Conservation (phyloP, 2,329 filamentous ascomycete genomes). For the Colletotrichum spinosum region DNA sequence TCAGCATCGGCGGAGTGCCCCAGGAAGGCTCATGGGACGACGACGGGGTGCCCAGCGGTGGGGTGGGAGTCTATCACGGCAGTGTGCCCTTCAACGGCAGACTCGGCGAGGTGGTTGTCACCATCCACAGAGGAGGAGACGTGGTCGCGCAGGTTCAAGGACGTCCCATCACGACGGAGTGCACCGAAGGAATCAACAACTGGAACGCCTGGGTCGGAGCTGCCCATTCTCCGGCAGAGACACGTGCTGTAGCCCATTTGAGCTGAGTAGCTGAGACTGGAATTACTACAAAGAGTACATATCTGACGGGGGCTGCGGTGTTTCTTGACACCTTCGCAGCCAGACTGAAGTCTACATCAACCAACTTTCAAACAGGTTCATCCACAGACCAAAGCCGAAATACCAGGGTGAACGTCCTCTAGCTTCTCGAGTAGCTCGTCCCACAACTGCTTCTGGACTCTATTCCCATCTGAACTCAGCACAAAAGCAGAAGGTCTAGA, state of each 20-base stretch:
- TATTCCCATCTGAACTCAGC: constrained; percentile 49
- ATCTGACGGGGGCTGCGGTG: too few species aligned
- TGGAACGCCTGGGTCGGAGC: constrained; percentile 38
- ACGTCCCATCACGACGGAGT: constrained; percentile 28
- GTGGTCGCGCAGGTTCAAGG: constrained; percentile 29
- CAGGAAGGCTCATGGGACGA: constrained; percentile 39
- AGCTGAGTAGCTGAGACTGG: not conserved
- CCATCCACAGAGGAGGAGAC: constrained; percentile 17
- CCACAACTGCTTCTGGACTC: constrained; percentile 51
- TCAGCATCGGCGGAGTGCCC: constrained; percentile 44
- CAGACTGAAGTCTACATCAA: too few species aligned
- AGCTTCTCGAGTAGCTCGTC: constrained; percentile 55
- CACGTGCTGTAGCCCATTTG: constrained; percentile 24
- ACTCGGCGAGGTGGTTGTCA: constrained; percentile 42
- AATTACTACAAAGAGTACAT: not conserved
- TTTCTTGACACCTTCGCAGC: too few species aligned
- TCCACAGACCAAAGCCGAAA: constrained; percentile 35
- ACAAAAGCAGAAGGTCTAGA: constrained; percentile 44
- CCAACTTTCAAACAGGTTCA: too few species aligned
- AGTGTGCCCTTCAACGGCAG: constrained; percentile 41
- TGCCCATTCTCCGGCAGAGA: not conserved
- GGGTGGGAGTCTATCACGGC: constrained; percentile 47
- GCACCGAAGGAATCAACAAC: constrained; percentile 34
- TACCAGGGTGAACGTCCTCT: constrained; percentile 54
- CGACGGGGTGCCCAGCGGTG: constrained; percentile 40